These are phyloP conservation scores for Cytauxzoon felis DNA, from an alignment of 169 alveolate species.

Conservation along the genomic window DNA sequence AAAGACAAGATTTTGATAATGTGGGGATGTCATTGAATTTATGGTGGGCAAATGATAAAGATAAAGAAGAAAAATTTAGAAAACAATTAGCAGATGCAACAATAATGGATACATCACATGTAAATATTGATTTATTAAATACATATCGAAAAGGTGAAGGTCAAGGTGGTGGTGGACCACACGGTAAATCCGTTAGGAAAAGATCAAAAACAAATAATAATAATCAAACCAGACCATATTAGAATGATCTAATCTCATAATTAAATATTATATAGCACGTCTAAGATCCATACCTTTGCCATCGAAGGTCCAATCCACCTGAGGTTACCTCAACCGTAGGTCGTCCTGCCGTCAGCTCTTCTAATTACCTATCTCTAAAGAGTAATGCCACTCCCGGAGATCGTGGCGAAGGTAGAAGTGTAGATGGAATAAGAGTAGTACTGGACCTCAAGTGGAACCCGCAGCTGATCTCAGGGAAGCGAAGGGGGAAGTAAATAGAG, in stretches of 20 bases:
- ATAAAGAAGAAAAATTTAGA: slow-evolving; percentile 55
- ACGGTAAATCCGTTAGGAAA: slow-evolving; percentile 74
- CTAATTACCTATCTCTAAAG: too few relatives aligned
- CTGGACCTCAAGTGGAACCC: too few relatives aligned
- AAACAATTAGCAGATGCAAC: slow-evolving; percentile 64
- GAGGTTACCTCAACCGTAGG: too few relatives aligned
- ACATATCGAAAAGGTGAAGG: slow-evolving; percentile 77
- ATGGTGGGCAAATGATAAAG: slow-evolving; percentile 63
- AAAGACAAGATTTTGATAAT: slow-evolving; percentile 27
- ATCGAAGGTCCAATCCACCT: too few relatives aligned
- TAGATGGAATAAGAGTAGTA: too few relatives aligned
- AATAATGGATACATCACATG: slow-evolving; percentile 70
- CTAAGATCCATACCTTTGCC: too few relatives aligned
- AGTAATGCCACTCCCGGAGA: too few relatives aligned
- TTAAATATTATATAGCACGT: not conserved
- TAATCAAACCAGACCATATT: slow-evolving; percentile 71
- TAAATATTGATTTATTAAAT: slow-evolving; percentile 70
- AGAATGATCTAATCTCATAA: not conserved
- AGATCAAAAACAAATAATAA: slow-evolving; percentile 78
- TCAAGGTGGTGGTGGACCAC: slow-evolving; percentile 83
- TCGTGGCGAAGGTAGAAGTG: too few relatives aligned
- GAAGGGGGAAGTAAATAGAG: too few relatives aligned
- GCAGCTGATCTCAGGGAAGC: too few relatives aligned
- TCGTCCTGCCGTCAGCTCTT: too few relatives aligned
- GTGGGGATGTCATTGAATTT: slow-evolving; percentile 58